Conservation (phyloP, 139 green algal species). For the Micractinium sp. region DNA sequence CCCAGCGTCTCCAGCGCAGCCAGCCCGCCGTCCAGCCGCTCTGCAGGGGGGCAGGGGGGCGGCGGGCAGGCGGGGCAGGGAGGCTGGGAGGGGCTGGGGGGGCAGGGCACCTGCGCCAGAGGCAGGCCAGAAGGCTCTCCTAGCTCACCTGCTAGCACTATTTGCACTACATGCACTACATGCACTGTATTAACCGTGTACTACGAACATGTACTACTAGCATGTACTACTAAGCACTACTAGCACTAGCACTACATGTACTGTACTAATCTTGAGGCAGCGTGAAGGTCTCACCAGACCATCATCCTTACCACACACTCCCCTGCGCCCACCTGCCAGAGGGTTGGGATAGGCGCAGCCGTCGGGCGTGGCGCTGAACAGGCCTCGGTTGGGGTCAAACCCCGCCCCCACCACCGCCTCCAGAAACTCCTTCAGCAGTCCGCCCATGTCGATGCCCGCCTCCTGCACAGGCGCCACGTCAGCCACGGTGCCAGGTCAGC, state of each 20-base stretch:
- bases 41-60: not conserved
- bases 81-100: not conserved
- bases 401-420: slow-evolving; percentile 48
- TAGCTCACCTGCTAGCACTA: no score
- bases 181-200: no score
- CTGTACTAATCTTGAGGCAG: no score
- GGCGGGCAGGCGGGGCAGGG: not conserved
- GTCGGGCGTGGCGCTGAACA: slow-evolving; percentile 65
- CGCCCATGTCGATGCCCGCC: slow-evolving; percentile 86
- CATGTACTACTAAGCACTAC: no score
- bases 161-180: no score
- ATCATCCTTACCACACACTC: no score
- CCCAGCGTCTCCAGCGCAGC: slow-evolving; percentile 78
- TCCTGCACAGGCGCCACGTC: slow-evolving; percentile 47
- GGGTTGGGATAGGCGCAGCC: slow-evolving; percentile 70
- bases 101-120: no score
- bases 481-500: not conserved
- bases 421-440: slow-evolving; percentile 88
- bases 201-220: no score
- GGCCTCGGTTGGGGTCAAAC: slow-evolving; percentile 59
- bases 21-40: slow-evolving; percentile 47
- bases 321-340: slow-evolving; percentile 39
- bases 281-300: no score
- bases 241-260: no score
- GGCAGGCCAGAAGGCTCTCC: no score